Conservation (phyloP, 176 grass and related monocot genomes). For the Guadua angustifolia region DNA sequence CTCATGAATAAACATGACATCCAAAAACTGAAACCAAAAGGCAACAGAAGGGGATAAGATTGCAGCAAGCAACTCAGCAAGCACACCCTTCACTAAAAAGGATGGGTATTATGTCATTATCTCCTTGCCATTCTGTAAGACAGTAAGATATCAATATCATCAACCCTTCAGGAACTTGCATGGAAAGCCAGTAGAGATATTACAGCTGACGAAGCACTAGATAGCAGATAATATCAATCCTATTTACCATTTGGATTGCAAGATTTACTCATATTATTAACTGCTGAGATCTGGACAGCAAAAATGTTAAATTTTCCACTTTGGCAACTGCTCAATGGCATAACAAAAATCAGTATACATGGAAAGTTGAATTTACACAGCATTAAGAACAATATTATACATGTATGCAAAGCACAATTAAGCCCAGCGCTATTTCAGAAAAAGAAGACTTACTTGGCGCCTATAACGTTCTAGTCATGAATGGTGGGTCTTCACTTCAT, state of each 20-base stretch:
- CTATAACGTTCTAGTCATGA: neutral
- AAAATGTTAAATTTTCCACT: conserved; percentile 1
- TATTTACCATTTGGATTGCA: conserved; percentile 22
- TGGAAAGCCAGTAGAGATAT: conserved; percentile 3
- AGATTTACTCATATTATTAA: conserved; percentile 28
- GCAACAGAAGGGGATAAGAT: neutral
- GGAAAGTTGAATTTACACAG: conserved; percentile 17
- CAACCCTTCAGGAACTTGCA: neutral
- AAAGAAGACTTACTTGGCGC: neutral
- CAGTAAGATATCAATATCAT: neutral
- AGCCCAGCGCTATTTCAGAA: neutral
- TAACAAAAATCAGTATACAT: neutral
- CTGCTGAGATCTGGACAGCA: conserved; percentile 4
- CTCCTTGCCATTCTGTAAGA: neutral
- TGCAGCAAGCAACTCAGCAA: neutral
- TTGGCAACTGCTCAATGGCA: neutral
- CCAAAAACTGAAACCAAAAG: neutral
- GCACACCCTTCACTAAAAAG: neutral
- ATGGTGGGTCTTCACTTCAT: neutral
- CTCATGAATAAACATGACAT: neutral
- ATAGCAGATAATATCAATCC: neutral
- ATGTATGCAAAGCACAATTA: neutral
- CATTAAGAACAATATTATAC: conserved; percentile 5
- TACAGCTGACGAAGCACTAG: neutral
- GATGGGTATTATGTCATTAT: neutral